Evolutionary conservation across 306 rosid genomes (phyloP).

Genomic region (Leucaena leucocephala): DNA sequence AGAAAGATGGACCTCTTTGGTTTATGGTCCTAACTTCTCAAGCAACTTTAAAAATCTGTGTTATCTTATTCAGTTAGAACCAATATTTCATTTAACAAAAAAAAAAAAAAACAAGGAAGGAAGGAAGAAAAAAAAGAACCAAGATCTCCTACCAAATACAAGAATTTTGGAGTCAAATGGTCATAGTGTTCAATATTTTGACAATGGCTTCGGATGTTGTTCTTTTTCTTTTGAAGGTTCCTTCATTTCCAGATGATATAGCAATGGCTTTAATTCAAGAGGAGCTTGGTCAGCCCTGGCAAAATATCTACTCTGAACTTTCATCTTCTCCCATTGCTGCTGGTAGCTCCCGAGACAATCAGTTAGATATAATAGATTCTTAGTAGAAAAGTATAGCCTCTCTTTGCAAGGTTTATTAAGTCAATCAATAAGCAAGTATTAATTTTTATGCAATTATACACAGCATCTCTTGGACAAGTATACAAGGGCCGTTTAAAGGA

Average conservation of each 20-base stretch:
- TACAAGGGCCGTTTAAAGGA: slow-evolving; percentile 91
- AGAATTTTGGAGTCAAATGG: slow-evolving; percentile 26
- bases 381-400: slow-evolving; percentile 40
- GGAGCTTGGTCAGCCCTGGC: slow-evolving; percentile 99
- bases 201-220: slow-evolving; percentile 38
- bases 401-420: slow-evolving; percentile 36
- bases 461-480: slow-evolving; percentile 99
- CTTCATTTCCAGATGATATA: slow-evolving; percentile 94
- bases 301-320: slow-evolving; percentile 81
- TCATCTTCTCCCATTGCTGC: slow-evolving; percentile 98
- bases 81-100: not conserved
- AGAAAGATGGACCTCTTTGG: slow-evolving; percentile 19
- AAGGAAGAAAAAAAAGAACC: not conserved
- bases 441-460: slow-evolving; percentile 42
- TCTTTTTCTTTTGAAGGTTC: slow-evolving; percentile 66
- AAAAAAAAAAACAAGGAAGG: not conserved
- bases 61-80: slow-evolving; percentile 20
- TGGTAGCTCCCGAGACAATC: slow-evolving; percentile 61
- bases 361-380: slow-evolving; percentile 39
- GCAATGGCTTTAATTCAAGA: slow-evolving; percentile 97
- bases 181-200: slow-evolving; percentile 28
- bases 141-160: not conserved
- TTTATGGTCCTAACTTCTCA: slow-evolving; percentile 27
- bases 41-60: slow-evolving; percentile 19
- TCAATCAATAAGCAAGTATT: slow-evolving; percentile 29